phyloP scores from a whole-genome alignment of 148 eudicot genomes.

The Chenopodium formosanum region DNA sequence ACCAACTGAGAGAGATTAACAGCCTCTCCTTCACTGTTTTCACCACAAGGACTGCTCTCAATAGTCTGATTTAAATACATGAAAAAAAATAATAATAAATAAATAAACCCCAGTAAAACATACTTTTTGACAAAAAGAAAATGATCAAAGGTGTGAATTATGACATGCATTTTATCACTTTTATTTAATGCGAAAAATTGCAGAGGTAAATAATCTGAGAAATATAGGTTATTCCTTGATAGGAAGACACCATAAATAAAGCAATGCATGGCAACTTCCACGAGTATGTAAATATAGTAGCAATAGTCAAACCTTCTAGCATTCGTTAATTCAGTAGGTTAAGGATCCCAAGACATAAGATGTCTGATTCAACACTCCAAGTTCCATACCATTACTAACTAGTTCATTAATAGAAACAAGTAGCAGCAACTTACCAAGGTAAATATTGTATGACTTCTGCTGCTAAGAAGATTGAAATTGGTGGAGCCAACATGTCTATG shows the following conservation, averaged over 20 bases:
- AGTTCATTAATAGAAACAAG: not conserved
- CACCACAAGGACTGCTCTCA: slow-evolving; percentile 98
- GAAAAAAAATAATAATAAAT: not conserved
- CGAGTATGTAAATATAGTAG: not conserved
- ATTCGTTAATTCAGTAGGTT: not conserved
- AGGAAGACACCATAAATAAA: not conserved
- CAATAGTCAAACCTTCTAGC: not conserved
- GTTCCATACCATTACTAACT: not conserved
- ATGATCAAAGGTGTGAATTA: not conserved
- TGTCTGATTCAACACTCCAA: not conserved
- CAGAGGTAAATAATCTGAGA: slow-evolving; percentile 8
- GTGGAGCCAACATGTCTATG: slow-evolving; percentile 99
- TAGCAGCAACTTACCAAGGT: slow-evolving; percentile 67
- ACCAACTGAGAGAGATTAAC: slow-evolving; percentile 96
- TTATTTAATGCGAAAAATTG: not conserved
- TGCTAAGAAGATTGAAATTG: slow-evolving; percentile 93
- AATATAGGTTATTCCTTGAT: not conserved
- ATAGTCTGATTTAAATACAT: slow-evolving; percentile 49
- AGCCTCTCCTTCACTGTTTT: slow-evolving; percentile 72
- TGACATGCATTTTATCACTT: not conserved
- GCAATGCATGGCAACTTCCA: not conserved
- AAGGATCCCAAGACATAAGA: slow-evolving; percentile 2
- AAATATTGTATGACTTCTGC: slow-evolving; percentile 99
- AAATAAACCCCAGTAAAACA: not conserved
- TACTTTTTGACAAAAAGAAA: not conserved